phyloP scores from a whole-genome alignment of 768 basidiomycete species.

The Mycena sanguinolenta region DNA sequence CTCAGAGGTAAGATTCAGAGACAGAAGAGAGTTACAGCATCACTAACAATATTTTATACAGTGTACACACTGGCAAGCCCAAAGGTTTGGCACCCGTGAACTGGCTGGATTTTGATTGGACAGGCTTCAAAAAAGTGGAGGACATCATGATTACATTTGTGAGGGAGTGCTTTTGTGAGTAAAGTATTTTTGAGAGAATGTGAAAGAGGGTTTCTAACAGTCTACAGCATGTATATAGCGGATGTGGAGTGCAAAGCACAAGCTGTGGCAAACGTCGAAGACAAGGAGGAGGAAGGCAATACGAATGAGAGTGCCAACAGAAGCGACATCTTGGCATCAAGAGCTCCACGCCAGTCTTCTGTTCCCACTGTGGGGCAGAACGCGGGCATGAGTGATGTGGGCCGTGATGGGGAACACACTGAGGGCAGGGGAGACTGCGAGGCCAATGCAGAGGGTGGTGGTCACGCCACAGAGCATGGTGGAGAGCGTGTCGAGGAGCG shows the following conservation, averaged over 20 bases:
- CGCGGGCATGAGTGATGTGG: no score
- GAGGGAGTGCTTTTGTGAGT: conserved; percentile 1
- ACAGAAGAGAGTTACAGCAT: neutral
- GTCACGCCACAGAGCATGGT: neutral
- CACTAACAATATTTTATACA: neutral
- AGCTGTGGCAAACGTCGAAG: neutral
- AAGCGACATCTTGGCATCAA: neutral
- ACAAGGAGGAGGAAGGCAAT: neutral
- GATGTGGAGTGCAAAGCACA: neutral
- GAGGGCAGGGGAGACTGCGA: no score
- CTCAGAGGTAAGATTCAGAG: neutral
- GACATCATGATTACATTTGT: neutral
- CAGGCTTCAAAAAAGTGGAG: neutral
- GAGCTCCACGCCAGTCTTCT: no score
- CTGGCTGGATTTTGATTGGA: neutral
- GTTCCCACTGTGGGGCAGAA: no score
- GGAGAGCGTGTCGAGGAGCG: neutral
- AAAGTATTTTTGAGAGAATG: neutral
- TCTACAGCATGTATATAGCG: neutral
- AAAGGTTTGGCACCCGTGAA: neutral
- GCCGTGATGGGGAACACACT: no score
- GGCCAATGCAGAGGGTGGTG: neutral
- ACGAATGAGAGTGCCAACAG: neutral
- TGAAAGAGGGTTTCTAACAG: neutral
- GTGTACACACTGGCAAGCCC: neutral